These are phyloP conservation scores for Nepenthes alata DNA, from an alignment of 179 eudicot species.

Conservation along the genomic window DNA sequence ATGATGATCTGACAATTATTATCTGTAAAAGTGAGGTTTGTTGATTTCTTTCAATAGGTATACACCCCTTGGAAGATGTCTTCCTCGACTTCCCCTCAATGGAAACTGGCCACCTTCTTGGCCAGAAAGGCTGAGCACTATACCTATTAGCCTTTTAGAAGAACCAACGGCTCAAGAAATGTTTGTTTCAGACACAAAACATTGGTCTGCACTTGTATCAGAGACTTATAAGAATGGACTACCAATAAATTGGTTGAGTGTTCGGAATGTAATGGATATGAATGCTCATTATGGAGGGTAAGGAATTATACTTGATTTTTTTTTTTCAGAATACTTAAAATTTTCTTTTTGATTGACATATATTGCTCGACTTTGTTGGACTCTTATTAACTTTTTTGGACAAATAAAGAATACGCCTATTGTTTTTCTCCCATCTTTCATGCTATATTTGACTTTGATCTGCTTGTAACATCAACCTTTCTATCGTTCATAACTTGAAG, in stretches of 20 bases:
- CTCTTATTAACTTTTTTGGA: too few relatives aligned
- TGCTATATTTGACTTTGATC: too few relatives aligned
- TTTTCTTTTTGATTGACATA: neutral
- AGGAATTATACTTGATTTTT: neutral
- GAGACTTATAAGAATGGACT: slow-evolving; percentile 54
- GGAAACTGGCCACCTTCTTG: slow-evolving; percentile 66
- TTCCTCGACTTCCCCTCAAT: slow-evolving; percentile 42
- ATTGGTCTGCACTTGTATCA: slow-evolving; percentile 59
- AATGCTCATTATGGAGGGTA: slow-evolving; percentile 94
- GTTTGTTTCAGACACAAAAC: slow-evolving; percentile 47
- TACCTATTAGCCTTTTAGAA: slow-evolving; percentile 48
- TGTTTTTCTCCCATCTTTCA: neutral
- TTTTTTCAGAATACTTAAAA: neutral
- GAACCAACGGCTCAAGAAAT: slow-evolving; percentile 34
- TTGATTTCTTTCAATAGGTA: slow-evolving; percentile 41
- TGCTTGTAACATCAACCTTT: too few relatives aligned
- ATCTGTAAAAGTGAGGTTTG: neutral
- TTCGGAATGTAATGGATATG: slow-evolving; percentile 96
- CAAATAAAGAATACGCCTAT: too few relatives aligned
- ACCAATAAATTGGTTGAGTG: slow-evolving; percentile 56
- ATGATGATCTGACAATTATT: neutral
- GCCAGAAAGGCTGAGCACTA: slow-evolving; percentile 70
- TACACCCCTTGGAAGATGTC: slow-evolving; percentile 64
- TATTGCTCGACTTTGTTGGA: neutral
- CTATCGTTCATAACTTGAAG: too few relatives aligned